Conservation (phyloP, 1,139 yeast species). For the Dujonia santamariae region DNA sequence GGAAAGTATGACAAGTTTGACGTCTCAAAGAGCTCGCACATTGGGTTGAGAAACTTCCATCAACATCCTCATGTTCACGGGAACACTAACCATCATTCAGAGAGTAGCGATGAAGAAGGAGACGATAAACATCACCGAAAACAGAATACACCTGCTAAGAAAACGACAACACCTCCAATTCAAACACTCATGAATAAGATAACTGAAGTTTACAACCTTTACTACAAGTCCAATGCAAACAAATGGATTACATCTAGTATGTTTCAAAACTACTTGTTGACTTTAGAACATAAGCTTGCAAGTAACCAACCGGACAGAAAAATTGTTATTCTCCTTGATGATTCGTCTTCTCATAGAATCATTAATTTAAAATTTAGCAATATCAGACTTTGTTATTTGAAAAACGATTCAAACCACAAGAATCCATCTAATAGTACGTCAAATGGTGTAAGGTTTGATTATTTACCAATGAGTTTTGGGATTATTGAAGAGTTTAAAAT, state of each 20-base stretch:
- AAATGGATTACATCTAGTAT: conserved; percentile 67
- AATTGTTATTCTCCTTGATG: conserved; percentile 56
- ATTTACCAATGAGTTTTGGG: conserved; percentile 65
- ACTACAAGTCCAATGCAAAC: conserved; percentile 58
- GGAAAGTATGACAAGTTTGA: conserved; percentile 61
- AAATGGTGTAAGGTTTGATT: conserved; percentile 40
- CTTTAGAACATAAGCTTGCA: conserved; percentile 54
- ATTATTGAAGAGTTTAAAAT: conserved; percentile 61
- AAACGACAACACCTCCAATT: conserved; percentile 12
- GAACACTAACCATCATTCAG: background rate
- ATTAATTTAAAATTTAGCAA: conserved; percentile 54
- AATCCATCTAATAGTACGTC: conserved; percentile 31
- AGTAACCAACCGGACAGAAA: conserved; percentile 41
- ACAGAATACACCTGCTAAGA: background rate
- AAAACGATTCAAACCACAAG: conserved; percentile 39
- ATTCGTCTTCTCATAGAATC: conserved; percentile 61
- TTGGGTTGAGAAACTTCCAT: conserved; percentile 24
- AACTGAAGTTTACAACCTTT: conserved; percentile 49
- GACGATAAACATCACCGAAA: background rate
- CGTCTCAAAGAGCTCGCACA: conserved; percentile 29
- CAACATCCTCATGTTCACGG: background rate
- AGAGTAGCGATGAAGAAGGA: background rate
- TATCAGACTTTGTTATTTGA: conserved; percentile 44
- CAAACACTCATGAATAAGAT: conserved; percentile 42
- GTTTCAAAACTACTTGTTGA: conserved; percentile 59